Evolutionary conservation across 2,329 filamentous ascomycete genomes (phyloP).

Genomic region (Alternaria sp.): DNA sequence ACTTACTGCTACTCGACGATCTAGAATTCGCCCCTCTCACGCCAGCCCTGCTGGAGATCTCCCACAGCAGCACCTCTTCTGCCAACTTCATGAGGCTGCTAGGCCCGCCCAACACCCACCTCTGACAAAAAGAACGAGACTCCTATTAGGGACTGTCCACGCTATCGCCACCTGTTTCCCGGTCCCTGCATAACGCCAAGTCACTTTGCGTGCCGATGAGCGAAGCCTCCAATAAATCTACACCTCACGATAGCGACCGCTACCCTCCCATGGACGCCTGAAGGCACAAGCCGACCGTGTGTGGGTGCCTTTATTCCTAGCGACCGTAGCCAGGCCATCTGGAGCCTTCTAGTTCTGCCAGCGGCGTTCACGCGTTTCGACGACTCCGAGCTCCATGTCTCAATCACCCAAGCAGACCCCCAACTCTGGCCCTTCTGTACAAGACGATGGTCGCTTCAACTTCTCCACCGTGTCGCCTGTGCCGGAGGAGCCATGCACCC

Average conservation of each 20-base stretch:
- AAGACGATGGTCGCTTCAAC: slow-evolving; percentile 11
- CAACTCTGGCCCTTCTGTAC: slow-evolving; percentile 18
- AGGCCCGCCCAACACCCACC: slow-evolving; percentile 8
- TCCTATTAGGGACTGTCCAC: slow-evolving; percentile 19
- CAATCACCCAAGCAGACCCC: slow-evolving; percentile 30
- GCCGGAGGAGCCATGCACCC: slow-evolving; percentile 20
- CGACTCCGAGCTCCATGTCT: slow-evolving; percentile 34
- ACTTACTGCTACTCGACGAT: slow-evolving; percentile 10
- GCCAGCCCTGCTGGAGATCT: neutral
- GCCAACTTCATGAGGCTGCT: slow-evolving; percentile 18
- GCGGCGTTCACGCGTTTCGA: slow-evolving; percentile 5
- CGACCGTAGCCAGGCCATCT: slow-evolving; percentile 1
- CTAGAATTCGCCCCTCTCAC: slow-evolving; percentile 16
- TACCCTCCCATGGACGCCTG: slow-evolving; percentile 33
- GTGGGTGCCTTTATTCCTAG: slow-evolving; percentile 14
- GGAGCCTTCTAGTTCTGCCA: neutral
- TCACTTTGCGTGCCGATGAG: slow-evolving; percentile 9
- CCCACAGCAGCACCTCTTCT: slow-evolving; percentile 10
- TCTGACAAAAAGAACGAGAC: slow-evolving; percentile 14
- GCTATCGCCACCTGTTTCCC: slow-evolving; percentile 23
- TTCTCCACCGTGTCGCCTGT: slow-evolving; percentile 26
- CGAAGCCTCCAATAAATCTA: neutral
- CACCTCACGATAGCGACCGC: slow-evolving; percentile 10
- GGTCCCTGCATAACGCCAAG: slow-evolving; percentile 37
- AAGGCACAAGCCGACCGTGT: slow-evolving; percentile 21